These are phyloP conservation scores for Pseudohalonectria lignicola DNA, from an alignment of 2,329 filamentous ascomycete genomes.

Conservation along the genomic window DNA sequence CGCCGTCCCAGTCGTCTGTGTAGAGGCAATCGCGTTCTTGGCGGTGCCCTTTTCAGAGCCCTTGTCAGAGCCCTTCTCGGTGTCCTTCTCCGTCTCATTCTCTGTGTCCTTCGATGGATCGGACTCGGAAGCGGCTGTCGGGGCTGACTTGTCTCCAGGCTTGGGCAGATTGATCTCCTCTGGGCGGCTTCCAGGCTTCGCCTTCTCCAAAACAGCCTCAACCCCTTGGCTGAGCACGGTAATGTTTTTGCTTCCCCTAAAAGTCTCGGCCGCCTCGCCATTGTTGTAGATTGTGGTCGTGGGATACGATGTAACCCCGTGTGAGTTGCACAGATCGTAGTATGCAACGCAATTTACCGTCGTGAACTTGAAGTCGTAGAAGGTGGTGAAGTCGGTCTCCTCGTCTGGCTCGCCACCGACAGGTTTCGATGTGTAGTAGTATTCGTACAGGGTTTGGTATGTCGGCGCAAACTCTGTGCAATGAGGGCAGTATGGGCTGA, in stretches of 20 bases:
- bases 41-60: no score
- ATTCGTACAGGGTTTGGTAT: conserved; percentile 91
- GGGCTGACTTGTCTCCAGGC: conserved; percentile 43
- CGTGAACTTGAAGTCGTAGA: conserved; percentile 84
- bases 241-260: conserved; percentile 59
- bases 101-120: conserved; percentile 4
- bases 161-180: conserved; percentile 57
- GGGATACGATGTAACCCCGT: conserved; percentile 62
- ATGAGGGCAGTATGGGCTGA: conserved; percentile 54
- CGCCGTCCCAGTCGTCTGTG: no score
- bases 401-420: conserved; percentile 32
- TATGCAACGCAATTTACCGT: conserved; percentile 77
- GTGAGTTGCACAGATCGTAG: conserved; percentile 62
- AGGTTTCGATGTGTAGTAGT: conserved; percentile 79
- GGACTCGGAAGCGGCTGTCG: neutral
- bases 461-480: conserved; percentile 72
- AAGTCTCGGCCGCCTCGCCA: conserved; percentile 53
- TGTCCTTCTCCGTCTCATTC: conserved; percentile 5
- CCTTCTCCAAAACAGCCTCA: conserved; percentile 65
- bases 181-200: conserved; percentile 72
- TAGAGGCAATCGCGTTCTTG: conserved; percentile 11
- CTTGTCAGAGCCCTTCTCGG: conserved; percentile 12
- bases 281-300: conserved; percentile 72
- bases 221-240: conserved; percentile 55
- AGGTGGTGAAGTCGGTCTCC: conserved; percentile 54